These are phyloP conservation scores for Glaciozyma antarctica DNA, from an alignment of 768 basidiomycete species.

Conservation along the genomic window DNA sequence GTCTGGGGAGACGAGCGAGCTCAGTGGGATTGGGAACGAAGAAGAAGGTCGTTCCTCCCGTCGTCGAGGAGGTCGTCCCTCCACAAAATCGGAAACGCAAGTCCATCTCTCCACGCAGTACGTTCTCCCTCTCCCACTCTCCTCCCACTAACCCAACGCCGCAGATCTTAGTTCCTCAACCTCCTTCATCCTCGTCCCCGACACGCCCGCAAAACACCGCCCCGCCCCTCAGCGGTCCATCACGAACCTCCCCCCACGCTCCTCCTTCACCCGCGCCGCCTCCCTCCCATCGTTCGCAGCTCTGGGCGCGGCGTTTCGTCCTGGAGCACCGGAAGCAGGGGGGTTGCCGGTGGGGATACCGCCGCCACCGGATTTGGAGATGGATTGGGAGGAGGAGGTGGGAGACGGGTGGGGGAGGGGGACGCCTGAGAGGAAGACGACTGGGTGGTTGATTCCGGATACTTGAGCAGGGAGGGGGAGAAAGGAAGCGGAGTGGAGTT, in stretches of 20 bases:
- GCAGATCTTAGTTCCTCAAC: neutral
- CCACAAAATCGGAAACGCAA: slow-evolving; percentile 20
- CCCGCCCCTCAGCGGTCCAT: neutral
- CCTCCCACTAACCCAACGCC: neutral
- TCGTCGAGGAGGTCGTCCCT: neutral
- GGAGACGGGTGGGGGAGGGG: neutral
- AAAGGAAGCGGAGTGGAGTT: neutral
- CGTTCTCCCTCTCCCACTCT: neutral
- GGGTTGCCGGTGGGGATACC: neutral
- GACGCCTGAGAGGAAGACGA: slow-evolving; percentile 6
- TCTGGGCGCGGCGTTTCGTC: slow-evolving; percentile 28
- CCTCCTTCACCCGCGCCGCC: slow-evolving; percentile 15
- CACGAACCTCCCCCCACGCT: neutral
- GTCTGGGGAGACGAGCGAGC: slow-evolving; percentile 5
- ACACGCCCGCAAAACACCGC: slow-evolving; percentile 16
- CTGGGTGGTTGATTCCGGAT: slow-evolving; percentile 18
- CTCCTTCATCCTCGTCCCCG: slow-evolving; percentile 25
- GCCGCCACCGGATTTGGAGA: slow-evolving; percentile 6
- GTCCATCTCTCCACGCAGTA: slow-evolving; percentile 20
- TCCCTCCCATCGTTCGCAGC: slow-evolving; percentile 27
- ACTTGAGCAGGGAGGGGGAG: slow-evolving; percentile 4
- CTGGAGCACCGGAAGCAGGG: neutral
- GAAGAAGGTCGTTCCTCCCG: slow-evolving; percentile 8
- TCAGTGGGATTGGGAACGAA: neutral
- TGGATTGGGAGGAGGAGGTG: neutral